phyloP scores from a whole-genome alignment of 164 flowering plant genomes.

The Euptelea pleiosperma region DNA sequence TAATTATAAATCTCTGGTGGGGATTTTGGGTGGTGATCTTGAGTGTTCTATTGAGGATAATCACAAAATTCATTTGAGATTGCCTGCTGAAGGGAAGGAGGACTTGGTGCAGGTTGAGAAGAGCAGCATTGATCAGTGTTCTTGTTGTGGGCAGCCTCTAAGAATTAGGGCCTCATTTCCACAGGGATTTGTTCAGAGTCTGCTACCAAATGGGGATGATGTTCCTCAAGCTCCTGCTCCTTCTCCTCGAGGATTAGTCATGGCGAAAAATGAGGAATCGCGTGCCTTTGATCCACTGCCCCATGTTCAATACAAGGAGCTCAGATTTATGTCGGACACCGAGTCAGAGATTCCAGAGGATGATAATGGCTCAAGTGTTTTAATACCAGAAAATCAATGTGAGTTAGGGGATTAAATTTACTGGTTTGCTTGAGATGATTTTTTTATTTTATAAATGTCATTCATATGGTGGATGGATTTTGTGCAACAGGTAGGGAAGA shows the following conservation, averaged over 20 bases:
- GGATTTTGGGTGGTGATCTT: constrained; percentile 49
- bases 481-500: constrained; percentile 39
- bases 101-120: constrained; percentile 23
- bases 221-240: constrained; percentile 43
- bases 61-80: constrained; percentile 24
- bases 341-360: constrained; percentile 41
- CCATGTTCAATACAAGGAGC: constrained; percentile 38
- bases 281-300: constrained; percentile 31
- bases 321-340: constrained; percentile 38
- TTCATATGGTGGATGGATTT: constrained; percentile 6
- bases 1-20: constrained; percentile 53
- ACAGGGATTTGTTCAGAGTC: constrained; percentile 14
- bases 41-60: constrained; percentile 58
- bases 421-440: too few species aligned
- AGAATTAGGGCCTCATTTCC: constrained; percentile 26
- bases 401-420: constrained; percentile 9
- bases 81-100: constrained; percentile 26
- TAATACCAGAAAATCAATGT: constrained; percentile 24
- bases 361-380: constrained; percentile 22
- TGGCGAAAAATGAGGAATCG: constrained; percentile 31
- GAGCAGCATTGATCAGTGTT: constrained; percentile 34
- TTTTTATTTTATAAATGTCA: not conserved
- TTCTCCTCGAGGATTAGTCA: constrained; percentile 41
- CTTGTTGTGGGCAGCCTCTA: constrained; percentile 69
- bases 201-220: constrained; percentile 15